Conservation (phyloP, 1,284 basidiomycete species). For the Kalmanozyma brasiliensis region DNA sequence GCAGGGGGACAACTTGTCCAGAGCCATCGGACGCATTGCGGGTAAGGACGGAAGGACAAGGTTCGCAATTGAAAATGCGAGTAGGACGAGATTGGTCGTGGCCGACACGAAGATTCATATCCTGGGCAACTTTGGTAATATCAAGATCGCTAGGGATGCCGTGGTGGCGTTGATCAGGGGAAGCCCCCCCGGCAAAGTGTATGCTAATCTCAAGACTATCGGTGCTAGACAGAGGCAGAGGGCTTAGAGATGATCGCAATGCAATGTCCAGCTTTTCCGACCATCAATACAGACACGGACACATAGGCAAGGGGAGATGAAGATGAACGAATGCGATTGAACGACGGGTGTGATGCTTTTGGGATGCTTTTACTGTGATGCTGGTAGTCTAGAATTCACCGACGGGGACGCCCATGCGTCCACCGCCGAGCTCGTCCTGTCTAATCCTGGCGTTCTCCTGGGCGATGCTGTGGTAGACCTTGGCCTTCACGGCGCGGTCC, state of each 20-base stretch:
- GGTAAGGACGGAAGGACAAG: conserved; percentile 98
- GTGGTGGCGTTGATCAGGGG: conserved; percentile 94
- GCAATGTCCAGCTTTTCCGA: conserved; percentile 2
- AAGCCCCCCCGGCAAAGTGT: conserved; percentile 95
- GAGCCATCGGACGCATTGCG: conserved; percentile 96
- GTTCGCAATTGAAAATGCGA: conserved; percentile 97
- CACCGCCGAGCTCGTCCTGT: conserved; percentile 57
- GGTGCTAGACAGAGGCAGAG: conserved; percentile 92
- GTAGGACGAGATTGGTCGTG: conserved; percentile 92
- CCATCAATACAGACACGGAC: no score
- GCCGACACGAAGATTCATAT: conserved; percentile 98
- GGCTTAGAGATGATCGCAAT: conserved; percentile 64
- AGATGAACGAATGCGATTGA: no score
- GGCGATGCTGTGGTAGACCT: conserved; percentile 50
- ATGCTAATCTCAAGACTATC: conserved; percentile 76
- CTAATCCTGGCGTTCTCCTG: conserved; percentile 42
- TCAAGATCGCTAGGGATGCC: conserved; percentile 95
- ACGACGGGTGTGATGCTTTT: neutral
- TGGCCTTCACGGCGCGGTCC: conserved; percentile 44
- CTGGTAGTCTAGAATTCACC: conserved; percentile 11
- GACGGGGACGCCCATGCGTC: conserved; percentile 34
- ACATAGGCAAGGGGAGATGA: no score
- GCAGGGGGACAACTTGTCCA: conserved; percentile 93
- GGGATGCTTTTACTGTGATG: no score
- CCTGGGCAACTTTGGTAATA: conserved; percentile 93